Evolutionary conservation across 208 protist species (phyloP).

Genomic region (Leishmania gerbilli): DNA sequence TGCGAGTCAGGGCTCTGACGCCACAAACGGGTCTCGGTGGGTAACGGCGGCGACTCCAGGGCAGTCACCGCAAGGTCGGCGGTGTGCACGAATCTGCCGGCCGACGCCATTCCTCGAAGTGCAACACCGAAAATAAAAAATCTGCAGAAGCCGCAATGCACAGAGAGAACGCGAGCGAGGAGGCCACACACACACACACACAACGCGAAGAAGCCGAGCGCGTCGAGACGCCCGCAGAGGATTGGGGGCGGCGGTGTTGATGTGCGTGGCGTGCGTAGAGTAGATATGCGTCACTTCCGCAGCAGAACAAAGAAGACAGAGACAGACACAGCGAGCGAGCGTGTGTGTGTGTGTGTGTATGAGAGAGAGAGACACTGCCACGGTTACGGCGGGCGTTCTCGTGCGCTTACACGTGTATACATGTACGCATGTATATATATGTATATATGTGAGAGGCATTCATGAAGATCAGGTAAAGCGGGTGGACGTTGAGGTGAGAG

Average conservation of each 20-base stretch:
- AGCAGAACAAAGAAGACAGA: no score
- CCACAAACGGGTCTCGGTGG: not conserved
- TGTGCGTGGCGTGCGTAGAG: no score
- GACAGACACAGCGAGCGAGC: not conserved
- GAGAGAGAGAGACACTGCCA: not conserved
- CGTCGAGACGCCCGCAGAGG: not conserved
- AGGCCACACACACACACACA: not conserved
- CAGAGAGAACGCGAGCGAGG: not conserved
- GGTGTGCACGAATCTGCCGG: not conserved
- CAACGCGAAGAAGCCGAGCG: not conserved
- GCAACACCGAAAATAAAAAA: not conserved
- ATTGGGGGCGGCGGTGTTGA: no score
- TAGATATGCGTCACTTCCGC: no score
- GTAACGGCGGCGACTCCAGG: not conserved
- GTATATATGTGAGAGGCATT: not conserved
- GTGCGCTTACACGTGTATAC: not conserved
- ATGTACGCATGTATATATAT: not conserved
- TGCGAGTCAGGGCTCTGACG: not conserved
- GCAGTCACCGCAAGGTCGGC: not conserved
- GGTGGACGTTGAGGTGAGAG: no score
- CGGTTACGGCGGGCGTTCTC: not conserved
- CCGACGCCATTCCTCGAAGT: slow-evolving; percentile 1
- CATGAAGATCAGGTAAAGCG: not conserved
- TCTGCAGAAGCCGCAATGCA: not conserved
- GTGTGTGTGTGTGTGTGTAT: no score